Evolutionary conservation across 1,139 yeast genomes (phyloP), one percentile per base, ranked within the genome.

Genomic region (Hansenula lynferdii): DNA sequence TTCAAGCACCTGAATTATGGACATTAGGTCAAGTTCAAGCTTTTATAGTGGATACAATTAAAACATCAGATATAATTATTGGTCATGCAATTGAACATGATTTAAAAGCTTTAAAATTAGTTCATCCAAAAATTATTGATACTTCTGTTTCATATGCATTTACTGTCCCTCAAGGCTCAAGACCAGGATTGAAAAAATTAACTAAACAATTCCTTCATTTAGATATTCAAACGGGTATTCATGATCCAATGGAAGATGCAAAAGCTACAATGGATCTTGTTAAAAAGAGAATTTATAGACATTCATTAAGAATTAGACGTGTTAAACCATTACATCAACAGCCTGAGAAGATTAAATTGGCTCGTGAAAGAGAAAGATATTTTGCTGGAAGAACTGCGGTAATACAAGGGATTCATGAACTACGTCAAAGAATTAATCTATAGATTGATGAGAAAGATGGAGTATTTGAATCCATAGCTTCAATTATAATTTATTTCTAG

Each of bases 181-280:
- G 25, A 51, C 90, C 95, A 2, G 74, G 92, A 1, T 69, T 89
- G 42, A 76, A 71, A 53, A 79, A 80, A 70, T 64, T 89, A 17
- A 69, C 86, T 7, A 61, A 68, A 9, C 72, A 67, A 44, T 74
- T 67, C 52, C 62, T 87, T 34, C 62, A 65, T 16, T 60, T 75
- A 34, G 63, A 61, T 1, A 87, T 89, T 37, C 97, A 89, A 58
- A 60, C 60, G 19, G 65, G 65, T 26, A 65, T 67, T 1, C 97
- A 89, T 58, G 82, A 87, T 32, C 80, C 96, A 0, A 69, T 80
- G 2, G 95, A 86, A 57, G 97, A 89, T 56, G 85, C 95, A 10
- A 56, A 57, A 27, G 80, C 95, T 0, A 84, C 95, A 53, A 65
- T 87, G 54, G 87, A 85, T 43, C 66, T 89, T 39, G 74, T 84